Conservation (phyloP, 2,329 filamentous ascomycete species). For the Ceratocystiopsis minuta region DNA sequence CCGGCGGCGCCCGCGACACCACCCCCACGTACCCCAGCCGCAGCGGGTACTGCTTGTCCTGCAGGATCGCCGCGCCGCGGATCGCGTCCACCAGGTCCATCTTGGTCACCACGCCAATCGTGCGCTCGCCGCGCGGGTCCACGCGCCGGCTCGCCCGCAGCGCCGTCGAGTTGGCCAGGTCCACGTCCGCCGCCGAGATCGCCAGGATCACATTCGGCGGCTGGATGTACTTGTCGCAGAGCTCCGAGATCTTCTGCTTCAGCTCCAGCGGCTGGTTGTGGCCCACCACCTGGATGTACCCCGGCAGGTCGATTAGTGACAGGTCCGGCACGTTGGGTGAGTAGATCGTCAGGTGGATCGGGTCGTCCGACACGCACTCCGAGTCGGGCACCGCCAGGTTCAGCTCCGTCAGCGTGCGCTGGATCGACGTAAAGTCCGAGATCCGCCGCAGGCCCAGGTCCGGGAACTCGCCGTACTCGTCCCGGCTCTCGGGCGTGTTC, state of each 20-base stretch:
- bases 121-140: conserved; percentile 84
- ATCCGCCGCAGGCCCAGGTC: conserved; percentile 78
- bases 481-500: conserved; percentile 73
- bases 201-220: conserved; percentile 90
- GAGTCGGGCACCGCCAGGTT: conserved; percentile 81
- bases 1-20: conserved; percentile 60
- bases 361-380: conserved; percentile 90
- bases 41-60: conserved; percentile 82
- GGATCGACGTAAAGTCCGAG: conserved; percentile 80
- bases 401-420: conserved; percentile 83
- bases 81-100: conserved; percentile 89
- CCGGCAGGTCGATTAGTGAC: conserved; percentile 87
- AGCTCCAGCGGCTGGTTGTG: conserved; percentile 78
- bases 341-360: conserved; percentile 88
- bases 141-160: conserved; percentile 77
- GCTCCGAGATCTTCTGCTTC: conserved; percentile 87
- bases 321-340: conserved; percentile 91
- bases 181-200: conserved; percentile 93
- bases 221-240: conserved; percentile 97
- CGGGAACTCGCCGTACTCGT: conserved; percentile 93
- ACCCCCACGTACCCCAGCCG: conserved; percentile 94
- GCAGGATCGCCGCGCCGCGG: conserved; percentile 61
- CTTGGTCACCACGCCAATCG: conserved; percentile 97
- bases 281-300: conserved; percentile 91
- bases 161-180: conserved; percentile 89